Percentiles rank a stretch among this genome's conserved stretches.
Evolutionary conservation across 495 filamentous ascomycete genomes (phyloP).

Genomic region (Talaromyces stipitatus): DNA sequence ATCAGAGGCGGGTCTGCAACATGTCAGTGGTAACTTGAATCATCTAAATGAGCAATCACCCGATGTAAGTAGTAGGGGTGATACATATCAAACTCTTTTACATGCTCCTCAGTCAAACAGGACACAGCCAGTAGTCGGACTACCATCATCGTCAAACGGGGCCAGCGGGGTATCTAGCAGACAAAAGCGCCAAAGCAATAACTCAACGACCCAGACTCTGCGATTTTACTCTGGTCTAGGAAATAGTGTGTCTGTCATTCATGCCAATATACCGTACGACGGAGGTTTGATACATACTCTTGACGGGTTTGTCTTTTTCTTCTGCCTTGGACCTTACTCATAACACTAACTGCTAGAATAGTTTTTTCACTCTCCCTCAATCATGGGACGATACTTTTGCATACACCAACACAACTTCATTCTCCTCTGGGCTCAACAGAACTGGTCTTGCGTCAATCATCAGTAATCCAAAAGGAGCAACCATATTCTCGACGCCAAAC

Average conservation of each 20-base stretch:
- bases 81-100: neutral
- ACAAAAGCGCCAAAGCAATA: neutral
- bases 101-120: neutral
- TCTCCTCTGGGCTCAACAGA: constrained; percentile 18
- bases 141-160: neutral
- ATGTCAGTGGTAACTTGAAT: neutral
- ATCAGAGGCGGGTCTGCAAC: neutral
- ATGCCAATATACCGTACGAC: constrained; percentile 20
- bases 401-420: constrained; percentile 20
- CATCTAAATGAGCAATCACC: neutral
- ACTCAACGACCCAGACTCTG: neutral
- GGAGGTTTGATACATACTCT: constrained; percentile 24
- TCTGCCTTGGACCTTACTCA: neutral
- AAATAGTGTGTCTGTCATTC: constrained; percentile 20
- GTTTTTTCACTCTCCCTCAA: constrained; percentile 3
- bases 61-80: neutral
- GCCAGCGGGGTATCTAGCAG: neutral
- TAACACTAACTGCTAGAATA: neutral
- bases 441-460: constrained; percentile 14
- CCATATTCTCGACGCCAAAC: constrained; percentile 9
- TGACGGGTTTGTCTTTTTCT: constrained; percentile 14
- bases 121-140: neutral
- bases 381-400: constrained; percentile 32
- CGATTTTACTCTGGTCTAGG: constrained; percentile 17
- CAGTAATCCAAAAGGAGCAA: constrained; percentile 9